Percentiles rank a stretch among this genome's conserved stretches.
These are phyloP conservation scores for Phytophthora citricola DNA, from an alignment of 352 stramenopile species.

Conservation along the genomic window DNA sequence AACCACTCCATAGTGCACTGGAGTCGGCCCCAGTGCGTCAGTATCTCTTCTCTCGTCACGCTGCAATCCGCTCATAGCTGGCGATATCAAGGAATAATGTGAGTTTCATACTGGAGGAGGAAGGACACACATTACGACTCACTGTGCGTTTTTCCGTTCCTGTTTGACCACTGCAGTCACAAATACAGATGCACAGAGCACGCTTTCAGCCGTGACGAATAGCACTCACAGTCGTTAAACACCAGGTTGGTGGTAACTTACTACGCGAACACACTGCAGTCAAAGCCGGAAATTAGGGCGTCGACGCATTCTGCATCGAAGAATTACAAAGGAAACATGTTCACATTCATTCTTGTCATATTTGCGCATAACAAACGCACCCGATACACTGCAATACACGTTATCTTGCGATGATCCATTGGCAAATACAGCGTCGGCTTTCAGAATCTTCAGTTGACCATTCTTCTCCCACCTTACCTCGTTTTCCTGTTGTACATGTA, in stretches of 20 bases:
- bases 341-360: background rate
- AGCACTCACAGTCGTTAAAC: background rate
- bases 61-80: conserved; percentile 74
- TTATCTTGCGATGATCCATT: conserved; percentile 43
- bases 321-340: background rate
- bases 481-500: conserved; percentile 36
- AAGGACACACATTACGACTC: background rate
- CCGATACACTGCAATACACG: conserved; percentile 64
- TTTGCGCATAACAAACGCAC: conserved; percentile 25
- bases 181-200: conserved; percentile 4
- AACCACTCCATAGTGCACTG: conserved; percentile 54
- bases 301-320: conserved; percentile 58
- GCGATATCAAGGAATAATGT: background rate
- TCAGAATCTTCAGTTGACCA: conserved; percentile 61
- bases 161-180: conserved; percentile 60
- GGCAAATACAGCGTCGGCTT: conserved; percentile 60
- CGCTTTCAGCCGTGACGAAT: conserved; percentile 3
- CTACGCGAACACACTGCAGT: conserved; percentile 81
- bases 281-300: conserved; percentile 64
- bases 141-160: conserved; percentile 79
- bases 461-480: conserved; percentile 75
- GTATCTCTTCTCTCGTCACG: conserved; percentile 12
- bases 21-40: conserved; percentile 23
- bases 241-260: conserved; percentile 27
- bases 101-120: background rate